Evolutionary conservation across 176 grass and related monocot species (phyloP), one percentile per base, ranked within the genome.

Genomic region (Ananas comosus): DNA sequence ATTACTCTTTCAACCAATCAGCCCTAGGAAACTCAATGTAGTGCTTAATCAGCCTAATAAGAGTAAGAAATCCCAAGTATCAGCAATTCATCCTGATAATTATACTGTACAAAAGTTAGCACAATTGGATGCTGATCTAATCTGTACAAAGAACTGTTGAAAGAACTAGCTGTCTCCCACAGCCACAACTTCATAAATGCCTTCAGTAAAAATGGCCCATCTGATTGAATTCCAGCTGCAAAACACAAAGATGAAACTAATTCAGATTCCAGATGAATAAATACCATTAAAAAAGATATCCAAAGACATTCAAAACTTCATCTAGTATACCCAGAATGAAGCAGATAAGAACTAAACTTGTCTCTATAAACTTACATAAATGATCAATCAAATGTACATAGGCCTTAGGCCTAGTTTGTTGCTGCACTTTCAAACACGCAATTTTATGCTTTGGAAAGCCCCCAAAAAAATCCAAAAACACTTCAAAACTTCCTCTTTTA

Each of bases 201-300:
- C 64, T 54, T 58, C 48, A 42, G 33, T 74, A 48, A 59, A 23
- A 53, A 52, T 51, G 80, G 28, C 72, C 72, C 67, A 17, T 52
- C 67, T 74, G 49, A 78, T 80, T 51, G 80, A 87, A 95, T 78
- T 90, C 87, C 65, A 85, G 28, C 91, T 95, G 87, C 51, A 69
- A 42, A 65, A 73, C 16, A 79, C 1, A 76, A 48, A 53, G 54
- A 64, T n/a, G 49, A 47, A 85, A 58, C 63, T 9, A 59, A 14
- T 52, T 82, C 64, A 80, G 65, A 74, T 21, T 65, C 3, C 4
- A 51, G 54, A 71, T 61, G 17, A 18, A 61, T 22, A 22, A 61
- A 61, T 21, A 19, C 17, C 13, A 61, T 61, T 19, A 61, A 8
- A 61, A 61, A 61, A 18, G 21, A 3, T 18, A 57, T 3, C 13